Evolutionary conservation across 2,329 filamentous ascomycete genomes (phyloP).

Genomic region (Penicillium paneum): DNA sequence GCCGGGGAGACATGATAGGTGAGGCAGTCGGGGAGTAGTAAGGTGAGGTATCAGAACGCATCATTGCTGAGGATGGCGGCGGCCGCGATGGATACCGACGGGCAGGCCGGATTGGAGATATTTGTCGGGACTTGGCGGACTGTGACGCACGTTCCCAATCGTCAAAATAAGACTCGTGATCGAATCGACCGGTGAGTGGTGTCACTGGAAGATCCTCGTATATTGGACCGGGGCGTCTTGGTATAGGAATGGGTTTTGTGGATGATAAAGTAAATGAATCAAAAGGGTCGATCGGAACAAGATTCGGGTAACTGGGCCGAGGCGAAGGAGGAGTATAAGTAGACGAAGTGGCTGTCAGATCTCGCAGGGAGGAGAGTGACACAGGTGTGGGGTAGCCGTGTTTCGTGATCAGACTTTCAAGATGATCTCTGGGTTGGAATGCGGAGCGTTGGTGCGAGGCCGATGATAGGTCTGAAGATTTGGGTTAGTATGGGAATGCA

Average conservation of each 20-base stretch:
- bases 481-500: slow-evolving; percentile 31
- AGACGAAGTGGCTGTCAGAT: slow-evolving; percentile 38
- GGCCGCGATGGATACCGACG: slow-evolving; percentile 12
- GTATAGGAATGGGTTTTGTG: slow-evolving; percentile 38
- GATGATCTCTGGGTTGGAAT: slow-evolving; percentile 31
- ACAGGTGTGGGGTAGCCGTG: slow-evolving; percentile 40
- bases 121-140: slow-evolving; percentile 19
- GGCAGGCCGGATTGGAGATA: slow-evolving; percentile 10
- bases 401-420: slow-evolving; percentile 38
- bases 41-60: slow-evolving; percentile 34
- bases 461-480: slow-evolving; percentile 24
- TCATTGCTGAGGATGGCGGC: slow-evolving; percentile 18
- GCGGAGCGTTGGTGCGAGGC: slow-evolving; percentile 18
- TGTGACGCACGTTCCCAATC: slow-evolving; percentile 30
- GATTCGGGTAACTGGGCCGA: slow-evolving; percentile 18
- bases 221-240: slow-evolving; percentile 23
- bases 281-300: slow-evolving; percentile 22
- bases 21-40: slow-evolving; percentile 33
- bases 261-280: slow-evolving; percentile 30
- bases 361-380: slow-evolving; percentile 38
- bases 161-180: slow-evolving; percentile 34
- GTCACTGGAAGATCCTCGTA: slow-evolving; percentile 38
- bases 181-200: slow-evolving; percentile 39
- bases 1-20: slow-evolving; percentile 34
- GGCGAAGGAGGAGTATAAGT: slow-evolving; percentile 36